Percentiles rank a stretch among this genome's conserved stretches.
These are phyloP conservation scores for Colletotrichum magnum DNA, from an alignment of 2,329 filamentous ascomycete genomes.

Conservation along the genomic window DNA sequence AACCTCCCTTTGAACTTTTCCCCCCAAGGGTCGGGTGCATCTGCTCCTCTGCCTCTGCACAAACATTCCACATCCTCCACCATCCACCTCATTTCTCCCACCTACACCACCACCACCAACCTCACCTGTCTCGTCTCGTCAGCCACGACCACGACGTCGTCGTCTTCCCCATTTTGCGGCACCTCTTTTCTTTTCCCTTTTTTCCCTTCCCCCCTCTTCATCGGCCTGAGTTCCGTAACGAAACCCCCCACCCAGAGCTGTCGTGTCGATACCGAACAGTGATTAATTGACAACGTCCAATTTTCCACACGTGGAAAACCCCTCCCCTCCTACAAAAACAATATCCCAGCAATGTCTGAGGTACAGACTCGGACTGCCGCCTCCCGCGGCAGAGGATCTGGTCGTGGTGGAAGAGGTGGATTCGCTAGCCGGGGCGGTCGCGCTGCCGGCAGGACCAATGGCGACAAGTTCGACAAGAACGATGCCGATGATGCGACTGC, in stretches of 20 bases:
- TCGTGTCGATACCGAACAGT: conserved; percentile 40
- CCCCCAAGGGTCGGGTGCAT: conserved; percentile 20
- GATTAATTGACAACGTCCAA: conserved; percentile 38
- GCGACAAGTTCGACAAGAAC: conserved; percentile 73
- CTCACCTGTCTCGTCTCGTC: conserved; percentile 43
- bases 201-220: conserved; percentile 41
- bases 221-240: conserved; percentile 45
- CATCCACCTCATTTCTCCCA: conserved; percentile 43
- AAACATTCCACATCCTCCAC: conserved; percentile 42
- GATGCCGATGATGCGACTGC: conserved; percentile 71
- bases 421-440: conserved; percentile 81
- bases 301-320: conserved; percentile 40
- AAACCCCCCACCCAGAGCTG: conserved; percentile 38
- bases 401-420: conserved; percentile 86
- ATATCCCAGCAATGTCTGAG: conserved; percentile 82
- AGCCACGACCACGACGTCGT: conserved; percentile 41
- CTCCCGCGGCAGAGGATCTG: conserved; percentile 90
- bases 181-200: conserved; percentile 44
- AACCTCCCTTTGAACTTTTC: conserved; percentile 41
- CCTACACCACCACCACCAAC: conserved; percentile 42
- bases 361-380: conserved; percentile 86
- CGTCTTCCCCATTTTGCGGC: conserved; percentile 37
- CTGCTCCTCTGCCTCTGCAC: conserved; percentile 36
- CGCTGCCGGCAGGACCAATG: conserved; percentile 75
- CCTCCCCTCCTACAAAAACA: conserved; percentile 32